A percentile compares a stretch with the other conserved stretches of the same genome.
phyloP scores from a whole-genome alignment of 495 filamentous ascomycete genomes.

The Neohortaea acidophila region DNA sequence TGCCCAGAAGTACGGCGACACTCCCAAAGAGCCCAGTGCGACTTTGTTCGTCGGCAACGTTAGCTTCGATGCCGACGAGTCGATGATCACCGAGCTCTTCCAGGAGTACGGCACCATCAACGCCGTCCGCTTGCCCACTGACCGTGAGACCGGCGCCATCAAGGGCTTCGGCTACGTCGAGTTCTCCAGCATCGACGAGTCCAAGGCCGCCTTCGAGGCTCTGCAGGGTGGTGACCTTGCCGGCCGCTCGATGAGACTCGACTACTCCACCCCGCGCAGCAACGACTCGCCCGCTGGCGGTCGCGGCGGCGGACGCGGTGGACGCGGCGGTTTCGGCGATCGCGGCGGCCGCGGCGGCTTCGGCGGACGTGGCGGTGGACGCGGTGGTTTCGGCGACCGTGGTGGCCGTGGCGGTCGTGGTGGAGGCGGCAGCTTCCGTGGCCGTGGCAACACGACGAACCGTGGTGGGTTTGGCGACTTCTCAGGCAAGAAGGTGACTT shows the following conservation, averaged over 20 bases:
- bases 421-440: slow-evolving; percentile 14
- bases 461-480: slow-evolving; percentile 69
- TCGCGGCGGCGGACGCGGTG: slow-evolving; percentile 32
- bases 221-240: slow-evolving; percentile 55
- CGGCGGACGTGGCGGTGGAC: slow-evolving; percentile 29
- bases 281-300: slow-evolving; percentile 40
- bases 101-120: slow-evolving; percentile 51
- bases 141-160: slow-evolving; percentile 66
- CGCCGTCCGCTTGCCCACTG: slow-evolving; percentile 78
- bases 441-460: slow-evolving; percentile 37
- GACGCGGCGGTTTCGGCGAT: slow-evolving; percentile 34
- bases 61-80: slow-evolving; percentile 67
- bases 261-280: slow-evolving; percentile 70
- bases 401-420: slow-evolving; percentile 28
- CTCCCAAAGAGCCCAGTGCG: slow-evolving; percentile 54
- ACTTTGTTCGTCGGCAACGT: slow-evolving; percentile 94
- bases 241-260: slow-evolving; percentile 71
- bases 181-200: slow-evolving; percentile 71
- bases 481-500: slow-evolving; percentile 83
- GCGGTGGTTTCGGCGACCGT: slow-evolving; percentile 33
- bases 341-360: slow-evolving; percentile 35
- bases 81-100: slow-evolving; percentile 60
- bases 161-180: slow-evolving; percentile 95
- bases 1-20: slow-evolving; percentile 63
- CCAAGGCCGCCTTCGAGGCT: slow-evolving; percentile 53